Evolutionary conservation across 495 filamentous ascomycete genomes (phyloP), one percentile per base, ranked within the genome.

Genomic region (Bathelium albidoporum): DNA sequence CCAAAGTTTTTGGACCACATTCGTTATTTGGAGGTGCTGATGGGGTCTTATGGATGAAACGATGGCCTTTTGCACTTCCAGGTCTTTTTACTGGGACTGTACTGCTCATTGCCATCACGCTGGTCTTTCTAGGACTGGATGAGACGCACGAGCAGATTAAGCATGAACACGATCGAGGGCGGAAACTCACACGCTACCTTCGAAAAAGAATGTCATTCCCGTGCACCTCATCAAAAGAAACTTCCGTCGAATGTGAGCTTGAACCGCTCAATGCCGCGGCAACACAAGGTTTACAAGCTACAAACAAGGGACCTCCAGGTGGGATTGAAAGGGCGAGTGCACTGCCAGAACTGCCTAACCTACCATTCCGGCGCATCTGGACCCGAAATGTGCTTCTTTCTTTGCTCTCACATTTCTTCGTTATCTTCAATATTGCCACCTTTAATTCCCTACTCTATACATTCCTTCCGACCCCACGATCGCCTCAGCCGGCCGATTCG

Each of bases 361-460:
- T 91, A 32, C 80, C 88, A 5, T 89, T 91, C 72, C 74, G 77
- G 14, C 73, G 74, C 28, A 85, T 87, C 22, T 86, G 82, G 74
- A 85, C 85, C 0, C 76, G 74, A 24, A 84, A 85, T 43, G 79
- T 89, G 4, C 61, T 86, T n/a, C 71, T 80, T 2, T 86, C 86
- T 0, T 72, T 90, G 1, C 65, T 87, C 39, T 78, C 79, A 2
- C 85, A 89, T 29, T 82, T 80, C 44, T 76, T 89, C 9, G 76
- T 90, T 16, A 81, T 83, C 14, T 77, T 89, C 65, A 88, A 91
- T 70, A 83, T 85, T 36, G 81, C 83, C 39, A 83, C 88, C 3
- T 91, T 88, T 77, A 87, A 86, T 72, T 79, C 85, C 43, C 79
- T 90, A 65, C 85, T 85, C 31, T 87, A 85, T 49, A 79, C 87